Percentiles rank a stretch among this genome's conserved stretches.
These are phyloP conservation scores for Fraxinus dipetala DNA, from an alignment of 305 asterid species.

Conservation along the genomic window DNA sequence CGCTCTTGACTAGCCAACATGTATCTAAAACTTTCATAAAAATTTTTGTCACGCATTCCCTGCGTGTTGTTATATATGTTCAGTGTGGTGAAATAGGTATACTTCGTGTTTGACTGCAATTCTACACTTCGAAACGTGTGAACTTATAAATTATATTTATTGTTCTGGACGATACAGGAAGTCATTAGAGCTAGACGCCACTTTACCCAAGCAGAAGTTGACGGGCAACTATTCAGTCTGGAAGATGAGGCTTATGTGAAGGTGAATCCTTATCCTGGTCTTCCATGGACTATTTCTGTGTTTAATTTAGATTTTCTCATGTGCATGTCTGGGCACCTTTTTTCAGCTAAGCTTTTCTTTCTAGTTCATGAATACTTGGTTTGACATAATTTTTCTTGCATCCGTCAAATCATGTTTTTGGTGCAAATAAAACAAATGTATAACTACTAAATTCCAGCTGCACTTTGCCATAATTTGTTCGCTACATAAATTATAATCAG, in stretches of 20 bases:
- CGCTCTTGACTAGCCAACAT: background rate
- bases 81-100: background rate
- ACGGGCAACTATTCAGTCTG: conserved; percentile 39
- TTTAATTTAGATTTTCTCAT: background rate
- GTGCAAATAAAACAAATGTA: background rate
- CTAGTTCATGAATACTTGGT: background rate
- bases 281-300: background rate
- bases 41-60: background rate
- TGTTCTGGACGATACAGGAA: conserved; percentile 17
- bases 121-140: background rate
- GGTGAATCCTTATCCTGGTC: conserved; percentile 32
- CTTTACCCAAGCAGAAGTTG: conserved; percentile 46
- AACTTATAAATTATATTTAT: background rate
- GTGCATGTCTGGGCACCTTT: background rate
- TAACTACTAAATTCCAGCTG: background rate
- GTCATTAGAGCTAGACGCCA: conserved; percentile 45
- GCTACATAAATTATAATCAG: background rate
- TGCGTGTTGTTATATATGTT: background rate
- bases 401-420: background rate
- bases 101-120: background rate
- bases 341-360: background rate
- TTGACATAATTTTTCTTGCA: background rate
- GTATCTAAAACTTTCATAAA: background rate
- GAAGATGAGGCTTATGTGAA: conserved; percentile 61
- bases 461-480: background rate